A percentile compares a stretch with the other conserved stretches of the same genome.
Conservation (phyloP, 768 basidiomycete species). For the Scleroderma citrinum region DNA sequence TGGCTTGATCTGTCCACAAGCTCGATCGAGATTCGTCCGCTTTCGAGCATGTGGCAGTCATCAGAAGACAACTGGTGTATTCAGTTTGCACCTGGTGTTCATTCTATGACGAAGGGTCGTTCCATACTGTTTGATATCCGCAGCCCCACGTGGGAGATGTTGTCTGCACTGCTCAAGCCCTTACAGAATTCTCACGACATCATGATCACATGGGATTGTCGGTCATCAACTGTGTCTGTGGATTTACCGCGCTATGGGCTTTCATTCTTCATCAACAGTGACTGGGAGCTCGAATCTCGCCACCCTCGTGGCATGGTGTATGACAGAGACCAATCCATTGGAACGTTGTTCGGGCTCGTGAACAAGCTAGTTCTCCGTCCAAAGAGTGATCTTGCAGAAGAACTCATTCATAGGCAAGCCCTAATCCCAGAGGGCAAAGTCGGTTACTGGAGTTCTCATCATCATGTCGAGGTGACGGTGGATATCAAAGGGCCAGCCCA, state of each 20-base stretch:
- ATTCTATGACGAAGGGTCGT: background rate
- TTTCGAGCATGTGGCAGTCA: conserved; percentile 18
- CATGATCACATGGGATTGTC: background rate
- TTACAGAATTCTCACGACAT: background rate
- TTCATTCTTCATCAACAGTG: background rate
- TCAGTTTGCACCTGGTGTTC: background rate
- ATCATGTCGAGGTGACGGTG: conserved; percentile 1
- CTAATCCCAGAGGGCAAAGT: conserved; percentile 14
- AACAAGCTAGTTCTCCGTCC: conserved; percentile 31
- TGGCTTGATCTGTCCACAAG: conserved; percentile 26
- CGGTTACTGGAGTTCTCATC: background rate
- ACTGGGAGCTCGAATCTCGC: conserved; percentile 29
- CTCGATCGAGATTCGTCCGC: conserved; percentile 24
- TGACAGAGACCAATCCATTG: conserved; percentile 35
- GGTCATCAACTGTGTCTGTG: conserved; percentile 19
- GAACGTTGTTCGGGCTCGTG: conserved; percentile 36
- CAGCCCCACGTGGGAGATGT: conserved; percentile 5
- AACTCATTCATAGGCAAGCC: conserved; percentile 18
- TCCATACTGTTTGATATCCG: background rate
- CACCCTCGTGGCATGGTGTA: conserved; percentile 39
- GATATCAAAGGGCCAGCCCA: background rate
- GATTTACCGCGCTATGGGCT: conserved; percentile 33
- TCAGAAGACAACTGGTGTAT: conserved; percentile 23
- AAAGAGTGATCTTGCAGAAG: background rate
- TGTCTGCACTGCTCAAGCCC: background rate